These are phyloP conservation scores for Dactylella cylindrospora DNA, from an alignment of 2,329 filamentous ascomycete species.

Conservation along the genomic window DNA sequence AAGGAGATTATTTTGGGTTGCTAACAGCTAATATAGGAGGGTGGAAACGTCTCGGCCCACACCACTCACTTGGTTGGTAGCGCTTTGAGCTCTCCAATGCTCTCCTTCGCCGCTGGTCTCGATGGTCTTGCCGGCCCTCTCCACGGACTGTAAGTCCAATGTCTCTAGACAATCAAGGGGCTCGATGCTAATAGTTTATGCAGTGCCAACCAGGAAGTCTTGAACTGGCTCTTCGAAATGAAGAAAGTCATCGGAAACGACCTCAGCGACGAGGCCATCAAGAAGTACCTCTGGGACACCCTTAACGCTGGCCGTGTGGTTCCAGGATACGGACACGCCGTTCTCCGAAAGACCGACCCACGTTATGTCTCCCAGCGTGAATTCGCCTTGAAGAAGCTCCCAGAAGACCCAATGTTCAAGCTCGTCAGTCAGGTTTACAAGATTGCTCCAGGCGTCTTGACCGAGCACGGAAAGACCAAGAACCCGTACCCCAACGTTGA, in stretches of 20 bases:
- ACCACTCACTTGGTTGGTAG: constrained; percentile 97
- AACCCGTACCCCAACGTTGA: constrained; percentile 99
- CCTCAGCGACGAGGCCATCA: constrained; percentile 93
- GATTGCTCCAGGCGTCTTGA: constrained; percentile 95
- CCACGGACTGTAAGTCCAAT: constrained; percentile 69
- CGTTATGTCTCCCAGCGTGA: constrained; percentile 98
- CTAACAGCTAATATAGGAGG: constrained; percentile 60
- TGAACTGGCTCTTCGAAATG: constrained; percentile 99
- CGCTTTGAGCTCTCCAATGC: constrained; percentile 94
- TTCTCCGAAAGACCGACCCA: constrained; percentile 99
- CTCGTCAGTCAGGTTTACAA: constrained; percentile 99
- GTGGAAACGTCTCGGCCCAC: constrained; percentile 97
- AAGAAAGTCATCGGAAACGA: constrained; percentile 93
- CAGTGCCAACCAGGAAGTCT: constrained; percentile 92
- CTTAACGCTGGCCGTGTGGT: constrained; percentile 95
- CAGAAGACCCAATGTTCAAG: constrained; percentile 99
- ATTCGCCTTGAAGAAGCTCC: constrained; percentile 90
- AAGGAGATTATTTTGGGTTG: neutral
- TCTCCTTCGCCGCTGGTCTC: constrained; percentile 92
- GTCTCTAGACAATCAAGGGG: constrained; percentile 45
- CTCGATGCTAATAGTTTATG: constrained; percentile 46
- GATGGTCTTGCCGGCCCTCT: constrained; percentile 98
- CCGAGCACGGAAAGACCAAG: constrained; percentile 99
- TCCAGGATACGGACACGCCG: constrained; percentile 96
- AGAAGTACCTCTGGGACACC: constrained; percentile 97